Conservation (phyloP, 2,329 filamentous ascomycete genomes). For the Coniochaeta hoffmannii region DNA sequence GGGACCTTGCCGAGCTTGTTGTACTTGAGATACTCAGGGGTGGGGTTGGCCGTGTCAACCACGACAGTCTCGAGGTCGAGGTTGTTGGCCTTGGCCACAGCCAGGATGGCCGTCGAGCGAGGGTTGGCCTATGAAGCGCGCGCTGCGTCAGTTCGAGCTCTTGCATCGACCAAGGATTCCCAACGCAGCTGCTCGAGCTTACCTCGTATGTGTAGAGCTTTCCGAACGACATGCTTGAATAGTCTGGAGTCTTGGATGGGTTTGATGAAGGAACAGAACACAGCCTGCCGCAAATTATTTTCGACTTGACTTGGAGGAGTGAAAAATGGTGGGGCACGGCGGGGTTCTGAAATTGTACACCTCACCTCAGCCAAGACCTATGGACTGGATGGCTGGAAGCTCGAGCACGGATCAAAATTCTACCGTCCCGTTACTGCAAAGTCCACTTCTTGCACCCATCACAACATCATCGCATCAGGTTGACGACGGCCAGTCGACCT, state of each 20-base stretch:
- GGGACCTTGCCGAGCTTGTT: constrained; percentile 89
- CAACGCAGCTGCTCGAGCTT: constrained; percentile 22
- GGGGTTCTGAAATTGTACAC: constrained; percentile 3
- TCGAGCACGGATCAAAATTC: not conserved
- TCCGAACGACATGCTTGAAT: constrained; percentile 73
- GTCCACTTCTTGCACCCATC: not conserved
- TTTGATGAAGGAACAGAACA: constrained; percentile 5
- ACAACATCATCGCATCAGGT: not conserved
- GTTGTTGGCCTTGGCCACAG: constrained; percentile 95
- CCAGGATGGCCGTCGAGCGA: constrained; percentile 81
- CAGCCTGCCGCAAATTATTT: constrained; percentile 1
- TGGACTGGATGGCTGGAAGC: not conserved
- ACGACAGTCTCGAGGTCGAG: constrained; percentile 83
- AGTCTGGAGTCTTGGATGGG: constrained; percentile 13
- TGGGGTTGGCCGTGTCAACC: constrained; percentile 57
- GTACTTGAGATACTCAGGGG: constrained; percentile 73
- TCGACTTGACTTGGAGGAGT: not conserved
- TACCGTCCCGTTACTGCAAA: not conserved
- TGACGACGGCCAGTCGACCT: not conserved
- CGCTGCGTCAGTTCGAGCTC: constrained; percentile 11
- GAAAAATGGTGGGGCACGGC: constrained; percentile 3
- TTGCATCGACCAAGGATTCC: not conserved
- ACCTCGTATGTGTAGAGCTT: constrained; percentile 90
- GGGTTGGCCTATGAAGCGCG: constrained; percentile 64
- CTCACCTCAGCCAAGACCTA: too few species aligned